Conservation (phyloP, 768 basidiomycete genomes). For the Guyanaporus albipodus region DNA sequence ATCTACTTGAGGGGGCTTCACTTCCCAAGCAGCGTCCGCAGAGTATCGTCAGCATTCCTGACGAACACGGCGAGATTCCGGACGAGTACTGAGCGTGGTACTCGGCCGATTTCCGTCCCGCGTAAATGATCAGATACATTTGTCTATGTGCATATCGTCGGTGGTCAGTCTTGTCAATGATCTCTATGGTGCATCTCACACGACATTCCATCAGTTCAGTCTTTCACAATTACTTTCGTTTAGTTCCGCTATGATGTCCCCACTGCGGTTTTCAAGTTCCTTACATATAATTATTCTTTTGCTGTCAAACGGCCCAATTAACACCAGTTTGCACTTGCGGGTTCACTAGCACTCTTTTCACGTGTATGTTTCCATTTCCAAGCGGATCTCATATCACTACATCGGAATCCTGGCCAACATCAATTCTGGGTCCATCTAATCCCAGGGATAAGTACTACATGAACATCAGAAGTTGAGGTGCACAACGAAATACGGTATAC, state of each 20-base stretch:
- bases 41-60: conserved; percentile 48
- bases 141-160: conserved; percentile 23
- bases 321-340: conserved; percentile 1
- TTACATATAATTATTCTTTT: conserved; percentile 19
- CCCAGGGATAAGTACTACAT: too few relatives aligned
- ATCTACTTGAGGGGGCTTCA: conserved; percentile 48
- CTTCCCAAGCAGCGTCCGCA: conserved; percentile 39
- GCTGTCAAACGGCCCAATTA: conserved; percentile 1
- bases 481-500: background rate
- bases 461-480: background rate
- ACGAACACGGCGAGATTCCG: conserved; percentile 52
- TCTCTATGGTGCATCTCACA: background rate
- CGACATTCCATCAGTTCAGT: conserved; percentile 16
- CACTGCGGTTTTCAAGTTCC: conserved; percentile 17
- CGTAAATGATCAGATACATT: conserved; percentile 23
- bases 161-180: conserved; percentile 11
- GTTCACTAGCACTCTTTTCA: too few relatives aligned
- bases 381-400: conserved; percentile 12
- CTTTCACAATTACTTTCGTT: conserved; percentile 32
- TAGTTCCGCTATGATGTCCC: conserved; percentile 27
- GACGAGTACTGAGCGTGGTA: conserved; percentile 43
- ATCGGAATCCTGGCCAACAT: conserved; percentile 11
- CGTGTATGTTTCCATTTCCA: conserved; percentile 5
- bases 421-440: too few relatives aligned
- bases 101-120: conserved; percentile 2